These are phyloP conservation scores for Globisporangium barbulae DNA, from an alignment of 352 stramenopile genomes.

Conservation along the genomic window DNA sequence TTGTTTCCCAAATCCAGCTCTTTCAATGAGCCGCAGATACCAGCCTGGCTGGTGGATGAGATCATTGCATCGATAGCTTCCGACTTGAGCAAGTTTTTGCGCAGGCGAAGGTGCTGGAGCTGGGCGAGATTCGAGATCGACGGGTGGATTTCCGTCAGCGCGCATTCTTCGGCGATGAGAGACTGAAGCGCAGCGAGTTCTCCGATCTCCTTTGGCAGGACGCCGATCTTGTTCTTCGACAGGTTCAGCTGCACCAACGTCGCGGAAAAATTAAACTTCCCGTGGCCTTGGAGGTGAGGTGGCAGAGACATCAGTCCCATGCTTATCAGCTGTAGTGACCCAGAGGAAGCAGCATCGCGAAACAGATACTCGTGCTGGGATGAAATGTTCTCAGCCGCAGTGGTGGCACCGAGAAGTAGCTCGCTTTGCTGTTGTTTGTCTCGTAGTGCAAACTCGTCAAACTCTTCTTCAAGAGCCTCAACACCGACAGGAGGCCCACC, in stretches of 20 bases:
- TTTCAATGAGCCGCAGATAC: conserved; percentile 45
- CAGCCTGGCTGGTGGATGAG: conserved; percentile 17
- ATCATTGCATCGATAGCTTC: conserved; percentile 48
- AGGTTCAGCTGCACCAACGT: conserved; percentile 64
- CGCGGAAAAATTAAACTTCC: conserved; percentile 49
- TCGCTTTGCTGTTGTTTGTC: conserved; percentile 46
- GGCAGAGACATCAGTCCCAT: conserved; percentile 55
- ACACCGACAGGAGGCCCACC: conserved; percentile 58
- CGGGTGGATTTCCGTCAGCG: conserved; percentile 44
- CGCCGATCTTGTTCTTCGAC: conserved; percentile 62
- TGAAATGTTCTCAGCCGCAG: conserved; percentile 14
- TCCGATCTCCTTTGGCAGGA: conserved; percentile 43
- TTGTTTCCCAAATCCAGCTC: conserved; percentile 79
- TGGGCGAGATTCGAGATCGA: conserved; percentile 48
- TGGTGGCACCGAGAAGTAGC: conserved; percentile 5
- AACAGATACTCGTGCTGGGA: conserved; percentile 62
- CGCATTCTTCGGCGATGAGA: conserved; percentile 68
- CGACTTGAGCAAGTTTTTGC: conserved; percentile 72
- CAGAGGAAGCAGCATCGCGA: conserved; percentile 54
- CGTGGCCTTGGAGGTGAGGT: conserved; percentile 28
- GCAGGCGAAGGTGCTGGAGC: conserved; percentile 60
- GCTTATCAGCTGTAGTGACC: conserved; percentile 45
- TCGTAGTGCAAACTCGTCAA: conserved; percentile 60
- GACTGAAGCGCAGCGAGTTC: conserved; percentile 54
- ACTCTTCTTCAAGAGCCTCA: conserved; percentile 60